Base-by-base conservation (phyloP, 345 rosid species). In the Limnanthes douglasii region DNA sequence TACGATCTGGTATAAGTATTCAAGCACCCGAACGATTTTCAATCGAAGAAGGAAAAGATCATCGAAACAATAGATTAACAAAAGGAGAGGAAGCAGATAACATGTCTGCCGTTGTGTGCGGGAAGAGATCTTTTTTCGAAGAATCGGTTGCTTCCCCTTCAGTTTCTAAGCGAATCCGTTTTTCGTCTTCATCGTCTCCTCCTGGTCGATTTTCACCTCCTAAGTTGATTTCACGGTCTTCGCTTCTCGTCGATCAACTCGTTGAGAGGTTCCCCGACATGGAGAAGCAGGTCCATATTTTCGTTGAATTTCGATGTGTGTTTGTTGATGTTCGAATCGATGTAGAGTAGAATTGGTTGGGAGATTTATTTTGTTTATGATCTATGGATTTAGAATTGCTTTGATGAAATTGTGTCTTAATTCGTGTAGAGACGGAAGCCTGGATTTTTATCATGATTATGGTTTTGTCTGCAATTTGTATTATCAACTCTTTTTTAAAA, bases 51-150 rank as follows among this genome's bases (percentile, higher is more conserved):
- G n/a, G n/a, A n/a, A n/a, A n/a, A n/a, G n/a, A n/a, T n/a, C n/a
- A n/a, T n/a, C n/a, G n/a, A n/a, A n/a, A n/a, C n/a, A n/a, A n/a
- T n/a, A n/a, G n/a, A n/a, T n/a, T n/a, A 37, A 32, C 44, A 48
- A 47, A 29, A 47, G 39, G 45, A 50, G 48, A 46, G 61, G 53
- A 37, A 51, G 48, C 57, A 64, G 66, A 71, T 57, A 81, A 71
- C 85, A 81, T 81, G 94, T 81, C 94, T 76, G 88, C 88, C 42
- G 71, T 77, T 52, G 71, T 81, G 69, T 77, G 88, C 60, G 84
- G 94, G 39, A 81, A 81, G 88, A 81, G 88, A 81, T 81, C 88
- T 50, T 65, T 76, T 30, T 81, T 81, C 39, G 94, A 81, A 61
- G 94, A 81, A 40, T 35, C 70, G 15, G 62, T 70, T 18, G 69